Percentiles rank a stretch among this genome's conserved stretches.
Conservation (phyloP, 495 filamentous ascomycete genomes). For the Podospora appendiculata region DNA sequence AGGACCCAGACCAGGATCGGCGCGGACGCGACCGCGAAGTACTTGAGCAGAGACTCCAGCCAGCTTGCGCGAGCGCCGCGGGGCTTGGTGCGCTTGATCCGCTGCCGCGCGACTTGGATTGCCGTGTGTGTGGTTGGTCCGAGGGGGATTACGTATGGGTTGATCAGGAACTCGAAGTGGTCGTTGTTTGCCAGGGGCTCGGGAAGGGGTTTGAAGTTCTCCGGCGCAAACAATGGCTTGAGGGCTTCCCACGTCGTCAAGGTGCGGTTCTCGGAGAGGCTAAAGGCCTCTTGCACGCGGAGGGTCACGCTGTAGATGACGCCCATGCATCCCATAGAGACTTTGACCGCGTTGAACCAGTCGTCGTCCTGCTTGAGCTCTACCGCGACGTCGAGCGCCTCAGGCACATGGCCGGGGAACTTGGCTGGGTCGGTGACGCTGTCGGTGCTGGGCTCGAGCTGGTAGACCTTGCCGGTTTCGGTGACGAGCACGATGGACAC, state of each 20-base stretch:
- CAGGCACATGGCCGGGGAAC: slow-evolving; percentile 6
- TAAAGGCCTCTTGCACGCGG: slow-evolving; percentile 4
- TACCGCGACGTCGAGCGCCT: slow-evolving; percentile 1
- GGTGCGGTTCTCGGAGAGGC: slow-evolving; percentile 2
- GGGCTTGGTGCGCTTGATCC: background rate
- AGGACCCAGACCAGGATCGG: background rate
- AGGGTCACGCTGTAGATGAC: slow-evolving; percentile 8
- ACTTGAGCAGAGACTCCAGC: background rate
- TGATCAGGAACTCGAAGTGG: slow-evolving; percentile 11
- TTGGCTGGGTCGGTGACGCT: slow-evolving; percentile 7
- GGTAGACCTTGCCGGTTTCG: slow-evolving; percentile 9
- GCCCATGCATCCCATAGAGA: slow-evolving; percentile 10
- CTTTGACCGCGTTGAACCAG: slow-evolving; percentile 6
- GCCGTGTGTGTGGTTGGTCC: background rate
- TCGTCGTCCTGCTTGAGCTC: slow-evolving; percentile 12
- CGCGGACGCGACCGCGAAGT: background rate
- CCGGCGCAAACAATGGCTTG: background rate
- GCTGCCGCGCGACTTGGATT: slow-evolving; percentile 4
- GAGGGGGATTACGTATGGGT: slow-evolving; percentile 3
- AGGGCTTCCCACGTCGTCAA: slow-evolving; percentile 7
- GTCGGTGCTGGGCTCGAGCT: slow-evolving; percentile 4
- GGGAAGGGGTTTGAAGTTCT: background rate
- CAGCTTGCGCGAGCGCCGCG: background rate
- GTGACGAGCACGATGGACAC: slow-evolving; percentile 7
- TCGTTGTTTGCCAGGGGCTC: background rate